Percentiles rank a stretch among this genome's conserved stretches.
Evolutionary conservation across 495 filamentous ascomycete species (phyloP).

Genomic region (Rostrohypoxylon terebratum): DNA sequence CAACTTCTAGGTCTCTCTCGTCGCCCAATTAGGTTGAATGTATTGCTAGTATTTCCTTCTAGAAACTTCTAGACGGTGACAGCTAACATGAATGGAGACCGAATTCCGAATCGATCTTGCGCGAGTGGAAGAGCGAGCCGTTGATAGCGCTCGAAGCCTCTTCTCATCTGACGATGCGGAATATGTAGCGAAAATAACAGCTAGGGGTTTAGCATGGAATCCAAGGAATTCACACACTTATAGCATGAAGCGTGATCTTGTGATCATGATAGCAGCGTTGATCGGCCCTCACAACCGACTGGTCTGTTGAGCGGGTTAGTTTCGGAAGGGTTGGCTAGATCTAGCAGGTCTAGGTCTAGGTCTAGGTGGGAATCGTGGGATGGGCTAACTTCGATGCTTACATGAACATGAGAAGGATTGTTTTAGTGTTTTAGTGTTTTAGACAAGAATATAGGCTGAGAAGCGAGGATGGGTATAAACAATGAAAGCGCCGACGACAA

Average conservation of each 20-base stretch:
- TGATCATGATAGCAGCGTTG: slow-evolving; percentile 11
- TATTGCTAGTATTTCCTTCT: slow-evolving; percentile 19
- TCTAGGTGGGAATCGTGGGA: slow-evolving; percentile 24
- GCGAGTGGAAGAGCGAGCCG: slow-evolving; percentile 20
- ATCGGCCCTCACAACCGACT: slow-evolving; percentile 41
- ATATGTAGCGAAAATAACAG: neutral
- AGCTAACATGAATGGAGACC: slow-evolving; percentile 10
- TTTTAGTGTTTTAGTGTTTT: slow-evolving; percentile 12
- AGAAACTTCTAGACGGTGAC: neutral
- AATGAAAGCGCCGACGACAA: slow-evolving; percentile 36
- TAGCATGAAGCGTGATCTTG: slow-evolving; percentile 13
- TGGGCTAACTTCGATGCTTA: slow-evolving; percentile 15
- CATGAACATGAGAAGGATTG: slow-evolving; percentile 29
- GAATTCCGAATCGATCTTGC: slow-evolving; percentile 14
- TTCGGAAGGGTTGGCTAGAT: slow-evolving; percentile 27
- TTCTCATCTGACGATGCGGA: slow-evolving; percentile 5
- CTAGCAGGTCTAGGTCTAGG: neutral
- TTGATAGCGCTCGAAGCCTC: neutral
- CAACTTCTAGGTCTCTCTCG: neutral
- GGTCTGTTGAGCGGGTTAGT: slow-evolving; percentile 15
- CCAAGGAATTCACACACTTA: neutral
- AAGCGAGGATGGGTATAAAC: slow-evolving; percentile 22
- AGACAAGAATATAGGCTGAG: slow-evolving; percentile 46
- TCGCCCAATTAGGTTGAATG: slow-evolving; percentile 16
- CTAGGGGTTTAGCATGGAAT: neutral